Conservation (phyloP, 2,329 filamentous ascomycete species). For the Colletotrichum phormii region DNA sequence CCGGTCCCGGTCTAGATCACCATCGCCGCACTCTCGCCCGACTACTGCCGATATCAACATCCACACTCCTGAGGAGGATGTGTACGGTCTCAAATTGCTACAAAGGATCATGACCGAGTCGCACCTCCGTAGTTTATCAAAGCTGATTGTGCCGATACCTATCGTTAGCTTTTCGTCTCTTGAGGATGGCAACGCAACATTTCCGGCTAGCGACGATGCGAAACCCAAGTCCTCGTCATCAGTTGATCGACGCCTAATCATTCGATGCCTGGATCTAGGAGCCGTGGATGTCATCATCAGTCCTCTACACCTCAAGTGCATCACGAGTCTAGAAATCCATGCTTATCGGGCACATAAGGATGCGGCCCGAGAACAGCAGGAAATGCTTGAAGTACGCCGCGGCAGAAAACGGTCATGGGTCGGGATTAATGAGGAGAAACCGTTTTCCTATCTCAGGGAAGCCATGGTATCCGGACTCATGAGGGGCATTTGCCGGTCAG, state of each 20-base stretch:
- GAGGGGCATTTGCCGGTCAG: conserved; percentile 84
- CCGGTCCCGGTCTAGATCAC: conserved; percentile 50
- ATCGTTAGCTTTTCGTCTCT: conserved; percentile 57
- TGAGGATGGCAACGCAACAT: conserved; percentile 41
- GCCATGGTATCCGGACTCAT: conserved; percentile 94
- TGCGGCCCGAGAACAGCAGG: conserved; percentile 77
- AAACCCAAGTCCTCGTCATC: conserved; percentile 36
- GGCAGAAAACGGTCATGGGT: conserved; percentile 92
- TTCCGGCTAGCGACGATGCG: conserved; percentile 39
- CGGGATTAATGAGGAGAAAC: conserved; percentile 84
- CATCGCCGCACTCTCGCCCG: conserved; percentile 57
- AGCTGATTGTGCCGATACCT: conserved; percentile 67
- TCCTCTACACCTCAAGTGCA: conserved; percentile 78
- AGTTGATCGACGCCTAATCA: conserved; percentile 62
- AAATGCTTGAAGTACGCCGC: conserved; percentile 77
- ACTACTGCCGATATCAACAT: conserved; percentile 51
- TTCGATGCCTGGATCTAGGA: conserved; percentile 84
- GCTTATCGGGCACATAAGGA: conserved; percentile 86
- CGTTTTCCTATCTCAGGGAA: conserved; percentile 89
- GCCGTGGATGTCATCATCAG: conserved; percentile 87
- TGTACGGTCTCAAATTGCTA: conserved; percentile 66
- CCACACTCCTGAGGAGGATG: conserved; percentile 57
- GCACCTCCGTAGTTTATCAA: conserved; percentile 66
- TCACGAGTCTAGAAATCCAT: conserved; percentile 82
- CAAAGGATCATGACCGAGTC: conserved; percentile 70